A percentile compares a stretch with the other conserved stretches of the same genome.
These are phyloP conservation scores for Aspergillus spinulosporus DNA, from an alignment of 2,329 filamentous ascomycete species.

Conservation along the genomic window DNA sequence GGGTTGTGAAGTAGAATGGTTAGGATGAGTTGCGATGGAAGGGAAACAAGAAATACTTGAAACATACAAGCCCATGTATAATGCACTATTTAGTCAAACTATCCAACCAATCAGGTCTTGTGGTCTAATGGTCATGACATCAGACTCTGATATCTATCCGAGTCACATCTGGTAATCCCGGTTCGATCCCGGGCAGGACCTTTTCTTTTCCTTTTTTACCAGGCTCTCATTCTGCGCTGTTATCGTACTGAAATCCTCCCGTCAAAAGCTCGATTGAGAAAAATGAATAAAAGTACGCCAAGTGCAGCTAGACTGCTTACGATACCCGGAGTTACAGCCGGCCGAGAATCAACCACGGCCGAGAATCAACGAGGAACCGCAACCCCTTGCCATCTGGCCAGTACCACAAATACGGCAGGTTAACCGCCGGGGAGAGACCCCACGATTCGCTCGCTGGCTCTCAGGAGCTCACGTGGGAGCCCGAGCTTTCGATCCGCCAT, in stretches of 20 bases:
- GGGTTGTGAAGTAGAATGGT: no score
- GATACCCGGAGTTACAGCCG: no score
- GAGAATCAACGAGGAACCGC: background rate
- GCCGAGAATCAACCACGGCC: background rate
- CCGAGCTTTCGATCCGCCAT: conserved; percentile 16
- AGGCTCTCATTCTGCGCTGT: no score
- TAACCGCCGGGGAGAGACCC: background rate
- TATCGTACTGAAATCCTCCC: no score
- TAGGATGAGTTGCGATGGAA: no score
- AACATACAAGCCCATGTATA: no score
- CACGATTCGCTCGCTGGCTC: no score
- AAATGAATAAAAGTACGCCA: no score
- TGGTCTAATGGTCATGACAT: conserved; percentile 20
- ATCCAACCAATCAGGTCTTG: conserved; percentile 6
- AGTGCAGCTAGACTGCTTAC: no score
- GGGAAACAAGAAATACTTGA: no score
- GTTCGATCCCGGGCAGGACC: conserved; percentile 18
- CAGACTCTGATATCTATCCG: conserved; percentile 15
- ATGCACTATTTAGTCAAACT: no score
- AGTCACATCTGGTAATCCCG: conserved; percentile 15
- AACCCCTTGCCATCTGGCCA: background rate
- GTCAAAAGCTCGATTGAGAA: no score
- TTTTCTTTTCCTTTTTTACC: background rate
- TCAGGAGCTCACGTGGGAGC: conserved; percentile 16
- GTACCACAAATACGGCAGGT: background rate